These are phyloP conservation scores for Guadua angustifolia DNA, from an alignment of 176 grass and related monocot species.

Conservation along the genomic window DNA sequence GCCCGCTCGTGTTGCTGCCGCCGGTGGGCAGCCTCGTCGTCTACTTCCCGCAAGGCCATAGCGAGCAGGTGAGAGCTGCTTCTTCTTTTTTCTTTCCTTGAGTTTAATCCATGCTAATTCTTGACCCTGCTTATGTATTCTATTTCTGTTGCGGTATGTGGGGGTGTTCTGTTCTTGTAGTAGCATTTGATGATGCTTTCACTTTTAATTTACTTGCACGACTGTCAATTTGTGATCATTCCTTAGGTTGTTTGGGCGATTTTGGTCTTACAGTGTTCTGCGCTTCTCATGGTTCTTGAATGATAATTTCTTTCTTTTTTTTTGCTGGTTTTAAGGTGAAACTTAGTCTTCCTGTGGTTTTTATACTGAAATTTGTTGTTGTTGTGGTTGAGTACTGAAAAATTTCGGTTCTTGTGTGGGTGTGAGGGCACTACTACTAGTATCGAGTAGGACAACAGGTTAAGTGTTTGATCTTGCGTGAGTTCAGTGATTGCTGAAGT, in stretches of 20 bases:
- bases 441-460: background rate
- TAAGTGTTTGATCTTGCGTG: background rate
- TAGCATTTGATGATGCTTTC: background rate
- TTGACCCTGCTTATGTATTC: background rate
- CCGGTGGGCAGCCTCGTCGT: constrained; percentile 98
- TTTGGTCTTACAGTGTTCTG: background rate
- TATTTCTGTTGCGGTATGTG: background rate
- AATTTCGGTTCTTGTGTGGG: background rate
- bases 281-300: background rate
- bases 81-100: background rate
- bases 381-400: background rate
- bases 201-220: background rate
- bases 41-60: constrained; percentile 99
- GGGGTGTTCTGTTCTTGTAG: background rate
- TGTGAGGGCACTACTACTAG: background rate
- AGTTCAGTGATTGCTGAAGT: background rate
- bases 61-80: constrained; percentile 77
- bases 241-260: background rate
- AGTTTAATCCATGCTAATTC: background rate
- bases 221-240: background rate
- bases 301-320: background rate
- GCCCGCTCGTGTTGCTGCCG: constrained; percentile 85
- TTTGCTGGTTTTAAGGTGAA: background rate
- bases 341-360: background rate
- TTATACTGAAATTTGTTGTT: background rate